Conservation (phyloP, 2,329 filamentous ascomycete genomes). For the Colletotrichum sp. region DNA sequence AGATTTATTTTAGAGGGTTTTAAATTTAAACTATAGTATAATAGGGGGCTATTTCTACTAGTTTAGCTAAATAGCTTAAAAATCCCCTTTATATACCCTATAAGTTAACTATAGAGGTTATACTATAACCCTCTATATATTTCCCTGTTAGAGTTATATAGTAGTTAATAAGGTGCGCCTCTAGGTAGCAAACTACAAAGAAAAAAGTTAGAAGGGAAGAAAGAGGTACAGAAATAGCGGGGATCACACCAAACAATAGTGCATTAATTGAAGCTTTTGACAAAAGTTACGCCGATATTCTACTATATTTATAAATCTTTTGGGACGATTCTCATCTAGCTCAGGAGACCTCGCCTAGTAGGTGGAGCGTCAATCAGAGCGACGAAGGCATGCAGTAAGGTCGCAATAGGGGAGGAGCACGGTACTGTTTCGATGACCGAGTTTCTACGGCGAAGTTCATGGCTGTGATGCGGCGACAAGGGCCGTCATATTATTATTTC, state of each 20-base stretch:
- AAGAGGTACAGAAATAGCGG: no score
- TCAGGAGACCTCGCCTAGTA: background rate
- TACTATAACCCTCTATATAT: no score
- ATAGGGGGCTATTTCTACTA: no score
- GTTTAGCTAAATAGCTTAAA: no score
- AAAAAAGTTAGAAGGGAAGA: no score
- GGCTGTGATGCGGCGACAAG: background rate
- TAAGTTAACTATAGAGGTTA: no score
- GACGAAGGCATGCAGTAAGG: background rate
- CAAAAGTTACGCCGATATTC: background rate
- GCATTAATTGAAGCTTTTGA: background rate
- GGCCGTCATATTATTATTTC: background rate
- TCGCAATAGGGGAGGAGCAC: background rate
- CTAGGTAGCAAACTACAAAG: no score
- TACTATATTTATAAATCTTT: background rate
- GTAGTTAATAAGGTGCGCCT: no score
- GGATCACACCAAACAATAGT: background rate
- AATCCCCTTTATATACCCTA: no score
- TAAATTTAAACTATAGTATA: no score
- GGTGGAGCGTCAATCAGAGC: background rate
- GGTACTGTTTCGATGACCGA: background rate
- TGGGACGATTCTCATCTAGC: background rate
- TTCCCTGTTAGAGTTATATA: no score
- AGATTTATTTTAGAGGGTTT: no score
- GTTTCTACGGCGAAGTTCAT: background rate